A percentile compares a stretch with the other conserved stretches of the same genome.
phyloP scores from a whole-genome alignment of 2,329 filamentous ascomycete species.

The Sphaceloma murrayae region DNA sequence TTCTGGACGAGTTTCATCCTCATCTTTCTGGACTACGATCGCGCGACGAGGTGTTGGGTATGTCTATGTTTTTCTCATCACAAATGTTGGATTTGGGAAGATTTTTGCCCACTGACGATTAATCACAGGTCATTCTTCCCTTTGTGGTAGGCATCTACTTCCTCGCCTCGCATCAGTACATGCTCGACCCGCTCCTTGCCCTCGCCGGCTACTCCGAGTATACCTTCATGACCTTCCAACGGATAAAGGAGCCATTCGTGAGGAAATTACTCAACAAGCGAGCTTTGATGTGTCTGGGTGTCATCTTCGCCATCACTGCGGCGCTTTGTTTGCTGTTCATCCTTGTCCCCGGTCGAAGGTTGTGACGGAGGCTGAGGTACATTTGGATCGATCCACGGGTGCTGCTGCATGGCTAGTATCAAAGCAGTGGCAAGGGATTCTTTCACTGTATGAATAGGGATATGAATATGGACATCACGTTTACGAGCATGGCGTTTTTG shows the following conservation, averaged over 20 bases:
- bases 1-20: constrained; percentile 93
- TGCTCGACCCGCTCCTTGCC: constrained; percentile 82
- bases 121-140: constrained; percentile 70
- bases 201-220: constrained; percentile 90
- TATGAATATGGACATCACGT: not conserved
- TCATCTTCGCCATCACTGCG: constrained; percentile 67
- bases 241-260: constrained; percentile 83
- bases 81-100: too few relatives aligned
- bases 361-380: constrained; percentile 40
- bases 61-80: too few relatives aligned
- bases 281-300: constrained; percentile 66
- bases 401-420: not conserved
- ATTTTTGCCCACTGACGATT: too few relatives aligned
- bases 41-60: constrained; percentile 75
- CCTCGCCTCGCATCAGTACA: constrained; percentile 87
- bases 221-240: constrained; percentile 84
- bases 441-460: constrained; percentile 8
- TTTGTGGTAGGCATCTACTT: constrained; percentile 88
- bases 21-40: constrained; percentile 75
- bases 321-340: constrained; percentile 86
- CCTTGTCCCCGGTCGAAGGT: constrained; percentile 78
- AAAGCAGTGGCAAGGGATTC: not conserved
- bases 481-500: constrained; percentile 12
- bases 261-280: constrained; percentile 76
- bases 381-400: not conserved